These are phyloP conservation scores for Capsella bursapastoris DNA, from an alignment of 345 rosid species.

Conservation along the genomic window DNA sequence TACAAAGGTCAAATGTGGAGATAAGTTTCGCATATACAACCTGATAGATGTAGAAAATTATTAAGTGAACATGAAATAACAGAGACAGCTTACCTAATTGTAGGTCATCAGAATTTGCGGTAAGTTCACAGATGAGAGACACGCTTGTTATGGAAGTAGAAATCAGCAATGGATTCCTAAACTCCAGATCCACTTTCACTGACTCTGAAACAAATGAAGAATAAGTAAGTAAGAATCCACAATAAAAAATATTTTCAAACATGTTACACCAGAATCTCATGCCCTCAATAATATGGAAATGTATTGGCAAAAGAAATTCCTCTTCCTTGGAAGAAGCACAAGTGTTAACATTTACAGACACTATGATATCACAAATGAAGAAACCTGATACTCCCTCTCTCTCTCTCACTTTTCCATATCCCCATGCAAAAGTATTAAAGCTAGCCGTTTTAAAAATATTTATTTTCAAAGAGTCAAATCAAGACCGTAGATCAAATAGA, in stretches of 20 bases:
- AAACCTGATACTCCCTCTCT: slow-evolving; percentile 14
- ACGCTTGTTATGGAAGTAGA: slow-evolving; percentile 71
- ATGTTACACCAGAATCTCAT: slow-evolving; percentile 31
- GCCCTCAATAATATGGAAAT: slow-evolving; percentile 19
- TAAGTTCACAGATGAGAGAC: slow-evolving; percentile 81
- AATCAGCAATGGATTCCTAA: slow-evolving; percentile 82
- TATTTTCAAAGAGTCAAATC: slow-evolving; percentile 12
- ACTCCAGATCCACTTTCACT: slow-evolving; percentile 72
- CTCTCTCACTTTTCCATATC: slow-evolving; percentile 26
- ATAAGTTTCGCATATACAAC: slow-evolving; percentile 32
- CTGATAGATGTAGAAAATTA: slow-evolving; percentile 3
- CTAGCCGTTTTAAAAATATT: slow-evolving; percentile 5
- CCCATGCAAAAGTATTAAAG: slow-evolving; percentile 22
- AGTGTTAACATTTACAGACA: slow-evolving; percentile 27
- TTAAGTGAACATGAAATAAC: slow-evolving; percentile 30
- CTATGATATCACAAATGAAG: slow-evolving; percentile 25
- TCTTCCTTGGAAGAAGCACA: slow-evolving; percentile 25
- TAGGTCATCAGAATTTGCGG: slow-evolving; percentile 60
- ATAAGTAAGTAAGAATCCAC: slow-evolving; percentile 29
- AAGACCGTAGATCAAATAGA: slow-evolving; percentile 19
- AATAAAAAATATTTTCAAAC: background rate
- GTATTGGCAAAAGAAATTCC: slow-evolving; percentile 25
- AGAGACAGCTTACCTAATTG: slow-evolving; percentile 56
- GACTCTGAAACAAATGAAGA: slow-evolving; percentile 63
- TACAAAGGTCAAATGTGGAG: slow-evolving; percentile 32